These are phyloP conservation scores for Quercus agrifolia DNA, from an alignment of 306 rosid species.

Conservation along the genomic window DNA sequence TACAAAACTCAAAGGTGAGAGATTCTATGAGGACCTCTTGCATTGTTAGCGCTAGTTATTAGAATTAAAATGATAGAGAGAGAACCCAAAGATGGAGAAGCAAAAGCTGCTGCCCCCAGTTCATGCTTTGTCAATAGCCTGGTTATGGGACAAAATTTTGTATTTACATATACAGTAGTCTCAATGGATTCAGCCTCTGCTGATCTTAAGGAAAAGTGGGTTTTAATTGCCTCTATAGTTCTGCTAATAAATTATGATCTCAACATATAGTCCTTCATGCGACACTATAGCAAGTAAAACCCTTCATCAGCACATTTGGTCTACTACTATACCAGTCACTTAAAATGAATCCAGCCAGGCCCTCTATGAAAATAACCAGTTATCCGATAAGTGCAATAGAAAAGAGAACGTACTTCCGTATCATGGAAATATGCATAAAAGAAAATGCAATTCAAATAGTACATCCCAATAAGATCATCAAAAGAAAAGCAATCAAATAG, in stretches of 20 bases:
- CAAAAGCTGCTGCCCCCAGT: no score
- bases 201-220: slow-evolving; percentile 39
- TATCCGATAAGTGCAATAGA: not conserved
- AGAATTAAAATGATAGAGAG: not conserved
- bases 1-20: not conserved
- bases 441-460: not conserved
- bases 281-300: not conserved
- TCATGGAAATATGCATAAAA: not conserved
- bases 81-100: no score
- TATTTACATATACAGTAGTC: slow-evolving; percentile 8
- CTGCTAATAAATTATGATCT: slow-evolving; percentile 58
- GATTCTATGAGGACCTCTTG: not conserved
- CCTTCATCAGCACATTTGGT: no score
- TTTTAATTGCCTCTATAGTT: slow-evolving; percentile 44
- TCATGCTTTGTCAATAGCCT: no score
- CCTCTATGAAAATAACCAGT: not conserved
- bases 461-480: not conserved
- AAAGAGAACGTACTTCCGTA: not conserved
- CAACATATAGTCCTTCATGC: slow-evolving; percentile 72
- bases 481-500: not conserved
- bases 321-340: no score
- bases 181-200: slow-evolving; percentile 30
- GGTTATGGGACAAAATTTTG: no score
- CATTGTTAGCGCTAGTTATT: not conserved
- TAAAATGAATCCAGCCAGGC: no score